Evolutionary conservation across 441 rosid species (phyloP), one percentile per base, ranked within the genome.

Genomic region (Arabidopsis lyrata): DNA sequence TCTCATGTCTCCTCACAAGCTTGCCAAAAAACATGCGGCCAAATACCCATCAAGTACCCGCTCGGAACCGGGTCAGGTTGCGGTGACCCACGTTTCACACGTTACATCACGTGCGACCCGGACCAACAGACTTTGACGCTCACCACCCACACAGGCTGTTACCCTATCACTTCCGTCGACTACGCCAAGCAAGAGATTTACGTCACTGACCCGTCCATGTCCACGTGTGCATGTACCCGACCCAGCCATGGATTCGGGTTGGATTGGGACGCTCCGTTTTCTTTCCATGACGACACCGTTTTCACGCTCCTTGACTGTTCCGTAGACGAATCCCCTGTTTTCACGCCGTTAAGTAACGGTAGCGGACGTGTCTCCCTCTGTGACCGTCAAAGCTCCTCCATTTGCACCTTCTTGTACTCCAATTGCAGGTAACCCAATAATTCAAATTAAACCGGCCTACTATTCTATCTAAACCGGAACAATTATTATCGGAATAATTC

Each of bases 251-350:
- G 99, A 36, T 94, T 91, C 73, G 90, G 97, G 77, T 88, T 94
- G 1, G 90, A 94, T 65, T 86, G 93, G 92, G 87, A 91, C 13
- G 99, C 96, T 24, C 97, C 99, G 41, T 90, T 94, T 77, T 82
- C 96, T 34, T 90, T 91, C 71, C 85, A 85, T 0, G 94, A 89
- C 32, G 92, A 87, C 64, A 84, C 86, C 35, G 83, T 92, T 59
- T 94, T 94, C 52, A 85, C 99, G 20, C 83, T 94, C 20, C 93
- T 94, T 5, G 92, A 90, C 61, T 94, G 99, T 77, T 77, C 93
- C 6, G 83, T 91, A 67, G 85, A 85, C 2, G 92, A 89, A 8
- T 89, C 88, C 48, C 79, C 86, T 39, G 84, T 89, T 61, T 94
- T 94, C 64, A 83, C 93, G 53, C 83, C 93, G 69, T 90, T 90